Evolutionary conservation across 164 flowering plant genomes (phyloP).

Genomic region (Kingdonia uniflora): DNA sequence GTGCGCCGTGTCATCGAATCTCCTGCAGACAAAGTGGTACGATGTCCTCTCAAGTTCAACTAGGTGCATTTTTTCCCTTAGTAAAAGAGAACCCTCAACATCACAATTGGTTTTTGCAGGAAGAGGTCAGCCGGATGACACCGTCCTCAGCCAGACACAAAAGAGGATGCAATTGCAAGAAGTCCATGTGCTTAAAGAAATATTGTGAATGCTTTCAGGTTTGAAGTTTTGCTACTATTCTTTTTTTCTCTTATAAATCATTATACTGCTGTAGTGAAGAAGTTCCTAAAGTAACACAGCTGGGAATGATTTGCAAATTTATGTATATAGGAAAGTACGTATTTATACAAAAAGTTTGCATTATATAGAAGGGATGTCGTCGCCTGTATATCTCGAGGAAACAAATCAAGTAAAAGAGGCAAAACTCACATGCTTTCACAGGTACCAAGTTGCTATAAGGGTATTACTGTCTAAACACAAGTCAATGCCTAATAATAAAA

Average conservation of each 20-base stretch:
- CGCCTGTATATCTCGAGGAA: too few relatives aligned
- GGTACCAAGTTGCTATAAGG: too few relatives aligned
- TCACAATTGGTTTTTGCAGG: slow-evolving; percentile 22
- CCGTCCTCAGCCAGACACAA: slow-evolving; percentile 71
- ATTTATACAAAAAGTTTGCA: too few relatives aligned
- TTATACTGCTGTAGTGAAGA: too few relatives aligned
- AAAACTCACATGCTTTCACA: too few relatives aligned
- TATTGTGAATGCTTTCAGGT: slow-evolving; percentile 94
- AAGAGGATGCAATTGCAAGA: slow-evolving; percentile 90
- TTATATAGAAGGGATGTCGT: too few relatives aligned
- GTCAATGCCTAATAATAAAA: too few relatives aligned
- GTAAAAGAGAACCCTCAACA: neutral
- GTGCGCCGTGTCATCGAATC: slow-evolving; percentile 18
- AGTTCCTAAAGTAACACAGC: too few relatives aligned
- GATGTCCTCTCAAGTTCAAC: neutral
- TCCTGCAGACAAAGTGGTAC: slow-evolving; percentile 30
- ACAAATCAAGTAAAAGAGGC: too few relatives aligned
- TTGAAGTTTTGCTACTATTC: slow-evolving; percentile 1
- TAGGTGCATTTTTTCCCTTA: neutral
- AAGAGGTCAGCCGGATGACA: slow-evolving; percentile 27
- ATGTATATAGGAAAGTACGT: too few relatives aligned
- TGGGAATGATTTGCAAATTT: too few relatives aligned
- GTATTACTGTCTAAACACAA: too few relatives aligned
- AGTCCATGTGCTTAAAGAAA: slow-evolving; percentile 70
- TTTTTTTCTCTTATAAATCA: neutral